A percentile compares a stretch with the other conserved stretches of the same genome.
phyloP scores from a whole-genome alignment of 2,329 filamentous ascomycete genomes.

The Stachybotrys elegans region DNA sequence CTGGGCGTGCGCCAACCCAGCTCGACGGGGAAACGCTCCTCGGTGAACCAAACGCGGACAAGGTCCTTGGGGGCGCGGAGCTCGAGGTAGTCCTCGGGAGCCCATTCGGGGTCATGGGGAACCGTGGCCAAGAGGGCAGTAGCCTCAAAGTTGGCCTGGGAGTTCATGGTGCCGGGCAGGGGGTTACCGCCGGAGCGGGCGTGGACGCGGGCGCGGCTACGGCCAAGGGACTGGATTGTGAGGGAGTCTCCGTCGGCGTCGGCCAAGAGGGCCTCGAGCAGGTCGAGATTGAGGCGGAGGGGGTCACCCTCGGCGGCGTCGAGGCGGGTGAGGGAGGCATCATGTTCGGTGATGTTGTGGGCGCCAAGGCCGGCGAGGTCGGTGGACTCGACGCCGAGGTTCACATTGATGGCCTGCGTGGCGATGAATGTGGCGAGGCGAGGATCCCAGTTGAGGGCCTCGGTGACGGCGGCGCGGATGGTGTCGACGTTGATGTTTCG shows the following conservation, averaged over 20 bases:
- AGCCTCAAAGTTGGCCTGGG: neutral
- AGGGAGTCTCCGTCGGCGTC: neutral
- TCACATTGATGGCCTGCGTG: neutral
- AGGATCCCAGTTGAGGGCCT: slow-evolving; percentile 1
- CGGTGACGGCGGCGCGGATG: neutral
- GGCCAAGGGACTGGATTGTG: neutral
- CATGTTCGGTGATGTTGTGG: neutral
- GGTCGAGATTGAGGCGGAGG: neutral
- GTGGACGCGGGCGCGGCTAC: neutral
- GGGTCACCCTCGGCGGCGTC: neutral
- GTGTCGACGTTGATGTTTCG: neutral
- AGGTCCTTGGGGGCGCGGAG: neutral
- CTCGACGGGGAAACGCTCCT: neutral
- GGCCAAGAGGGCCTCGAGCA: neutral
- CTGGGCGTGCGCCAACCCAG: neutral
- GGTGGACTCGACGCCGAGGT: neutral
- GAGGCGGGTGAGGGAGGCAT: neutral
- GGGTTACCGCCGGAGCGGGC: neutral
- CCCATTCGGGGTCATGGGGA: neutral
- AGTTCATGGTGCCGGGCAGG: neutral
- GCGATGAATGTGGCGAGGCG: neutral
- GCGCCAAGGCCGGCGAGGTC: neutral
- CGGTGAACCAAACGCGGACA: neutral
- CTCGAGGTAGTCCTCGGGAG: neutral
- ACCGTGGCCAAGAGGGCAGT: neutral